These are phyloP conservation scores for Heritiera fomes DNA, from an alignment of 345 rosid genomes.

Conservation along the genomic window DNA sequence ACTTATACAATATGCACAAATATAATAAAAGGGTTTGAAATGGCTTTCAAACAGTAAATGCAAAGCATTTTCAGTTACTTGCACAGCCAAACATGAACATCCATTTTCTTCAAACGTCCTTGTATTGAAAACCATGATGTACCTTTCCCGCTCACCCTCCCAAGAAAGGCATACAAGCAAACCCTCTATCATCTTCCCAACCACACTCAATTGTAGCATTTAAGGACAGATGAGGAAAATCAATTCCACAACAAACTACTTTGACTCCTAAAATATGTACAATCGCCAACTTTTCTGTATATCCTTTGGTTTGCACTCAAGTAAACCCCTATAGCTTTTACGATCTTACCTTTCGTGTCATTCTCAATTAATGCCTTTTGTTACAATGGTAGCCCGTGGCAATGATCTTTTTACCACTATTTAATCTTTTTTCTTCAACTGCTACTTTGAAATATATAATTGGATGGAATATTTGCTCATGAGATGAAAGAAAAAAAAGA, in stretches of 20 bases:
- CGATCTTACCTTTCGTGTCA: background rate
- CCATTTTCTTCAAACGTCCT: slow-evolving; percentile 35
- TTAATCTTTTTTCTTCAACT: slow-evolving; percentile 2
- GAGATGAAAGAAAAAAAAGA: background rate
- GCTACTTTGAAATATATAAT: background rate
- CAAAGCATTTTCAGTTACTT: slow-evolving; percentile 36
- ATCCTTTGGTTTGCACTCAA: background rate
- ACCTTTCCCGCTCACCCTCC: slow-evolving; percentile 24
- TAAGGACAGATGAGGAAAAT: background rate
- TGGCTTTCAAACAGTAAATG: slow-evolving; percentile 45
- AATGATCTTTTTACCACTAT: slow-evolving; percentile 22
- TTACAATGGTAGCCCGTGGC: slow-evolving; percentile 30
- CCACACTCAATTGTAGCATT: slow-evolving; percentile 16
- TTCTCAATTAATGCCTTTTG: background rate
- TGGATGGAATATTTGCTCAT: background rate
- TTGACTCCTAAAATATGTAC: background rate
- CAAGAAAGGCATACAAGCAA: slow-evolving; percentile 26
- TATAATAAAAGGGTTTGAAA: slow-evolving; percentile 30
- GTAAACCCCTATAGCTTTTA: background rate
- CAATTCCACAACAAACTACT: background rate
- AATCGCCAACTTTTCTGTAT: background rate
- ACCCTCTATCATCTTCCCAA: slow-evolving; percentile 21
- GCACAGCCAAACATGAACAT: slow-evolving; percentile 24
- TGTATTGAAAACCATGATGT: slow-evolving; percentile 27
- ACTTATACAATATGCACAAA: slow-evolving; percentile 16